Conservation (phyloP, 2,329 filamentous ascomycete genomes). For the Daldinia sp. region DNA sequence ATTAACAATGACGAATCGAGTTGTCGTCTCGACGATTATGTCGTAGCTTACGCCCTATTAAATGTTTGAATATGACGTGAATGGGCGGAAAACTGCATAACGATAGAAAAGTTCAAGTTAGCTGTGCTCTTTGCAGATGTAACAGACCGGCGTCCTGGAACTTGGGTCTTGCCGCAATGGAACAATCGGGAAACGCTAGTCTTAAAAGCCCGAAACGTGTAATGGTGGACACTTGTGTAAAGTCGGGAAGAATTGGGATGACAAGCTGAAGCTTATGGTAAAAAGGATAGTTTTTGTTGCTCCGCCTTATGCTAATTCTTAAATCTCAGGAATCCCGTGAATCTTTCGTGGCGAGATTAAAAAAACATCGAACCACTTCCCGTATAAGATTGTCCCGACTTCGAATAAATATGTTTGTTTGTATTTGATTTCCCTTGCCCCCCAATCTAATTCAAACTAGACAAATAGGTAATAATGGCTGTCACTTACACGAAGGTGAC, state of each 20-base stretch:
- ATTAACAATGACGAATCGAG: constrained; percentile 17
- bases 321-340: neutral
- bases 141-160: constrained; percentile 37
- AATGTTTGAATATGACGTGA: constrained; percentile 38
- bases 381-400: constrained; percentile 12
- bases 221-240: constrained; percentile 5
- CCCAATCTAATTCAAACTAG: constrained; percentile 15
- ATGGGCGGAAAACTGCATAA: constrained; percentile 50
- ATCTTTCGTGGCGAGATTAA: constrained; percentile 2
- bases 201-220: constrained; percentile 27
- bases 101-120: constrained; percentile 45
- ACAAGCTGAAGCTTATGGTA: constrained; percentile 19
- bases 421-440: neutral
- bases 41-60: constrained; percentile 29
- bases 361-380: constrained; percentile 20
- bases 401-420: neutral
- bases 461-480: constrained; percentile 29
- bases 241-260: constrained; percentile 13
- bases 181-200: constrained; percentile 29
- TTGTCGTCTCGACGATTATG: constrained; percentile 23
- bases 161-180: constrained; percentile 35
- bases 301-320: constrained; percentile 7
- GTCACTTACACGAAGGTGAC: constrained; percentile 38
- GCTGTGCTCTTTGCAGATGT: constrained; percentile 45
- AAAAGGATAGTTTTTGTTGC: constrained; percentile 11